A percentile compares a stretch with the other conserved stretches of the same genome.
Evolutionary conservation across 352 stramenopile species (phyloP).

Genomic region (Globisporangium cylindrosporum): DNA sequence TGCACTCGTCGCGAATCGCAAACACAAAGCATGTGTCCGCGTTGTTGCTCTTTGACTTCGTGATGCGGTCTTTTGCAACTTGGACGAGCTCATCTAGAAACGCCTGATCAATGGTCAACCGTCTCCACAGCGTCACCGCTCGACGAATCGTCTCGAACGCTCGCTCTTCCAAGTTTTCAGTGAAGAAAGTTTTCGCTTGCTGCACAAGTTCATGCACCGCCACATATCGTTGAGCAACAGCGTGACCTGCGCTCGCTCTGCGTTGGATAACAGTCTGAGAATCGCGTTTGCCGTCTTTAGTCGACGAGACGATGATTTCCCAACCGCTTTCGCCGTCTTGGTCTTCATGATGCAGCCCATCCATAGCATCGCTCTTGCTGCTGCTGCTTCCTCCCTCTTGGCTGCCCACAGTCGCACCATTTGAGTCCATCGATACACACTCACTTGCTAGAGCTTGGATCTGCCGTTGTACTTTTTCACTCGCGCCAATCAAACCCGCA

Average conservation of each 20-base stretch:
- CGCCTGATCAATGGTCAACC: background rate
- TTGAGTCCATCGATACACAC: background rate
- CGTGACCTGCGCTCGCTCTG: background rate
- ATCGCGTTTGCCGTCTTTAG: background rate
- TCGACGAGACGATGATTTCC: background rate
- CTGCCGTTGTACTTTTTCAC: background rate
- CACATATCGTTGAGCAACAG: constrained; percentile 6
- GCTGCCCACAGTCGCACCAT: background rate
- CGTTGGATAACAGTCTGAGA: background rate
- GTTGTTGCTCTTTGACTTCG: background rate
- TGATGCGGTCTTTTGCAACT: background rate
- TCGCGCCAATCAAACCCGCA: background rate
- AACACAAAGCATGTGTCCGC: constrained; percentile 4
- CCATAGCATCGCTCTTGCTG: background rate
- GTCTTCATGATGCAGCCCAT: background rate
- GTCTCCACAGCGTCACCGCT: constrained; percentile 3
- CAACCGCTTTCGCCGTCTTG: background rate
- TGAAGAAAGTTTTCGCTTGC: background rate
- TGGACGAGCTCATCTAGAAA: constrained; percentile 3
- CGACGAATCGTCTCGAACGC: constrained; percentile 8
- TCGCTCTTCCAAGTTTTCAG: background rate
- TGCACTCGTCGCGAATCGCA: background rate
- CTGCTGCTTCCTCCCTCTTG: background rate
- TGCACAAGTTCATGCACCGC: constrained; percentile 2
- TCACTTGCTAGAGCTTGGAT: background rate